Evolutionary conservation across 192 early-diverging fungal species (phyloP).

Genomic region (Coemansia sp.): DNA sequence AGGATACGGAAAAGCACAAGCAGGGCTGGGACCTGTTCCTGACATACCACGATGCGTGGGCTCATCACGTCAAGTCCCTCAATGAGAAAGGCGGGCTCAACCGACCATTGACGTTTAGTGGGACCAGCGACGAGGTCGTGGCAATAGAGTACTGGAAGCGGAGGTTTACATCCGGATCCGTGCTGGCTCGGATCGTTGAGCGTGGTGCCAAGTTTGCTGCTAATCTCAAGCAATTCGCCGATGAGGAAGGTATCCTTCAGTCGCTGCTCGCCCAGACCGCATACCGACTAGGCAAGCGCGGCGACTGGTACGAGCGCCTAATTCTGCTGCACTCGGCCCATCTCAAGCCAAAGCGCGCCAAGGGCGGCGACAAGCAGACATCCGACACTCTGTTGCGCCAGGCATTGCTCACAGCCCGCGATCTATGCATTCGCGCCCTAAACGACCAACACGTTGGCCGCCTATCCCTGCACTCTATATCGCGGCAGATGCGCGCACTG

Average conservation of each 20-base stretch:
- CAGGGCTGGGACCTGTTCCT: slow-evolving; percentile 38
- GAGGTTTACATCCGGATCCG: slow-evolving; percentile 57
- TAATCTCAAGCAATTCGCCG: slow-evolving; percentile 55
- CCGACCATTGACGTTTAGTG: background rate
- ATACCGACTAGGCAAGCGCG: slow-evolving; percentile 58
- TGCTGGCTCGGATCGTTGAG: slow-evolving; percentile 60
- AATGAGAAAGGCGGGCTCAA: background rate
- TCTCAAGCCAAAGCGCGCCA: slow-evolving; percentile 35
- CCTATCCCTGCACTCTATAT: slow-evolving; percentile 39
- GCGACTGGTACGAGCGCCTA: slow-evolving; percentile 67
- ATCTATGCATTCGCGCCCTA: slow-evolving; percentile 58
- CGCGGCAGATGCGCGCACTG: slow-evolving; percentile 34
- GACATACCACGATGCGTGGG: slow-evolving; percentile 22
- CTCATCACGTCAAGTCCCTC: slow-evolving; percentile 10
- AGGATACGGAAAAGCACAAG: slow-evolving; percentile 28
- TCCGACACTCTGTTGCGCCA: background rate
- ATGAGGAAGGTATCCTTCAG: slow-evolving; percentile 57
- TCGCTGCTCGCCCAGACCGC: slow-evolving; percentile 58
- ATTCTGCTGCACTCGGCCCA: slow-evolving; percentile 61
- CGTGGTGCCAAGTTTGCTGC: slow-evolving; percentile 55
- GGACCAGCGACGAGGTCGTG: background rate
- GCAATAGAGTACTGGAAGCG: slow-evolving; percentile 44
- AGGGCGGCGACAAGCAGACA: slow-evolving; percentile 26
- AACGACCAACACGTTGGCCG: slow-evolving; percentile 59
- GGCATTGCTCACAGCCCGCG: slow-evolving; percentile 19